These are phyloP conservation scores for Chaetomium fimeti DNA, from an alignment of 495 filamentous ascomycete genomes.

Conservation along the genomic window DNA sequence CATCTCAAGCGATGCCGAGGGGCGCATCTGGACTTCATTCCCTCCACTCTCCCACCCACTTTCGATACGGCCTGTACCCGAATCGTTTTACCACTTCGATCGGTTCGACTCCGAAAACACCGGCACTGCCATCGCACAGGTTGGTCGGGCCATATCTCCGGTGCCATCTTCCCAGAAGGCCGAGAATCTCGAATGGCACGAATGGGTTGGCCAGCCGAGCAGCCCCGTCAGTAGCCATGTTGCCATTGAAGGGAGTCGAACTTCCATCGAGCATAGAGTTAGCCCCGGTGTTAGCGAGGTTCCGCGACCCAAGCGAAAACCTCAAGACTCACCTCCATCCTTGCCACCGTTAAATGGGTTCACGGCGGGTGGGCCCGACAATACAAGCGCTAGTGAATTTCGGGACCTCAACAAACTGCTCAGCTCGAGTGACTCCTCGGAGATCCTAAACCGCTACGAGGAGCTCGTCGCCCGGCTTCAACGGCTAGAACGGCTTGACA, in stretches of 20 bases:
- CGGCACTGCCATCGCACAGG: conserved; percentile 30
- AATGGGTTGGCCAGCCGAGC: conserved; percentile 26
- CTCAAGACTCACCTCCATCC: conserved; percentile 8
- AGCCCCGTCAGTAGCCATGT: conserved; percentile 17
- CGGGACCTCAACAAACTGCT: neutral
- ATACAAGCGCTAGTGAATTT: neutral
- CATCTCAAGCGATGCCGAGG: conserved; percentile 21
- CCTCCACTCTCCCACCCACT: conserved; percentile 21
- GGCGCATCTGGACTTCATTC: conserved; percentile 19
- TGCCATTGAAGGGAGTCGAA: conserved; percentile 21
- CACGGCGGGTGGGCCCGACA: neutral
- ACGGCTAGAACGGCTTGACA: conserved; percentile 17
- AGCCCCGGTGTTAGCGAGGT: conserved; percentile 34
- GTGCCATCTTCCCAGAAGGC: conserved; percentile 27
- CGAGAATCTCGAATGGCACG: conserved; percentile 26
- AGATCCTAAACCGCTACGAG: conserved; percentile 23
- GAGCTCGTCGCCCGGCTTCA: conserved; percentile 23
- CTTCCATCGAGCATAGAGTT: conserved; percentile 14
- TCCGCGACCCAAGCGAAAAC: conserved; percentile 3
- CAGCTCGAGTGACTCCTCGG: conserved; percentile 23
- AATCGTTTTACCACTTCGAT: conserved; percentile 1
- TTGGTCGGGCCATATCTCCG: conserved; percentile 21
- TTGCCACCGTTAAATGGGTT: neutral
- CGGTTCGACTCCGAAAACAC: conserved; percentile 25
- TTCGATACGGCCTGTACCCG: conserved; percentile 21